Evolutionary conservation across 768 basidiomycete species (phyloP).

Genomic region (Guyanaporus albipodus): DNA sequence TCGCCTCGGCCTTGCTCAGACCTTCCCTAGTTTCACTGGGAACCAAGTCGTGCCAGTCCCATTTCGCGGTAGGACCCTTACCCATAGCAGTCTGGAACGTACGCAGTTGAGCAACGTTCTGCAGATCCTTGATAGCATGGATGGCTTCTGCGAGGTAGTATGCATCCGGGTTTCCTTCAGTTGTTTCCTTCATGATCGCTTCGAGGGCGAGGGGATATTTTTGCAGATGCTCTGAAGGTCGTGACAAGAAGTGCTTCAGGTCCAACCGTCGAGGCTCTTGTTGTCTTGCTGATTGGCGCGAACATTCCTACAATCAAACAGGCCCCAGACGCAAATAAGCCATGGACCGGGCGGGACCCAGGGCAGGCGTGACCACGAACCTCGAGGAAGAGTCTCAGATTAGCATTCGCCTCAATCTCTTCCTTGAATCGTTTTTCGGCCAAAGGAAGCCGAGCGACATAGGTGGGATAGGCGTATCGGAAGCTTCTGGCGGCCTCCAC

Average conservation of each 20-base stretch:
- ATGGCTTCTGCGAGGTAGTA: conserved; percentile 85
- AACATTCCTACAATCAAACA: conserved; percentile 22
- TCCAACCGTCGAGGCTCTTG: conserved; percentile 58
- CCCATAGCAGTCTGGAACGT: conserved; percentile 92
- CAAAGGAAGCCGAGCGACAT: conserved; percentile 77
- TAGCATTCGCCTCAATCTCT: conserved; percentile 75
- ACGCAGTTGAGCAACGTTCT: conserved; percentile 74
- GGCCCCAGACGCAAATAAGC: conserved; percentile 1
- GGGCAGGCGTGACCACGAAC: conserved; percentile 36
- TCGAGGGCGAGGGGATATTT: conserved; percentile 78
- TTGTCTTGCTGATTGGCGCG: conserved; percentile 46
- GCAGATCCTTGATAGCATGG: conserved; percentile 76
- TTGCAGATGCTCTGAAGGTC: conserved; percentile 62
- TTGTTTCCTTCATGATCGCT: conserved; percentile 81
- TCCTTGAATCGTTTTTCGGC: conserved; percentile 87
- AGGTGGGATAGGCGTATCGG: conserved; percentile 78
- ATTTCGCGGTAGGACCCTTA: conserved; percentile 70
- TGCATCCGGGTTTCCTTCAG: conserved; percentile 71
- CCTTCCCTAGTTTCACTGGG: conserved; percentile 55
- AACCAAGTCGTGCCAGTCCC: conserved; percentile 91
- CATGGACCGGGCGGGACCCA: background rate
- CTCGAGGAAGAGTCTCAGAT: conserved; percentile 84
- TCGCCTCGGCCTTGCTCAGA: conserved; percentile 70
- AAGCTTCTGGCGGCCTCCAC: conserved; percentile 85
- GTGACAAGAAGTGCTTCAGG: conserved; percentile 56